Evolutionary conservation across 306 rosid genomes (phyloP).

Genomic region (Prosopis cineraria): DNA sequence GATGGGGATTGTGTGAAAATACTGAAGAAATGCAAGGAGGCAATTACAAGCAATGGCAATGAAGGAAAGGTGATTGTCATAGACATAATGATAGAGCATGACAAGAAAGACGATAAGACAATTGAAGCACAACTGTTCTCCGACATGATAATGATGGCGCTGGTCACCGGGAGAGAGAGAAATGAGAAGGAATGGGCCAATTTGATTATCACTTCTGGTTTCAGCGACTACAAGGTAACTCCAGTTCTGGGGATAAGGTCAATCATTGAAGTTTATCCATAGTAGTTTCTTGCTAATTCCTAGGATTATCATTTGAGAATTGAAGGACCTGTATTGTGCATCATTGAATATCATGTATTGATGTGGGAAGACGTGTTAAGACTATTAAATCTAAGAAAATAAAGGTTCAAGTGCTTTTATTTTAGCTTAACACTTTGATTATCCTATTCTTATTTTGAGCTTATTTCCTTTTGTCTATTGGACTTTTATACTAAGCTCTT

Average conservation of each 20-base stretch:
- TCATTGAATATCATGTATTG: neutral
- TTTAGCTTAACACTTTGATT: too few species aligned
- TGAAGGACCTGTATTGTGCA: neutral
- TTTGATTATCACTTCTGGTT: conserved; percentile 28
- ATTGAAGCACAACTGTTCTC: neutral
- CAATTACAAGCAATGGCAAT: conserved; percentile 20
- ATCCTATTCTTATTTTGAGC: too few species aligned
- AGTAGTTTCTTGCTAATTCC: neutral
- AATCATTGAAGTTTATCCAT: conserved; percentile 34
- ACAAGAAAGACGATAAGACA: neutral
- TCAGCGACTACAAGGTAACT: conserved; percentile 29
- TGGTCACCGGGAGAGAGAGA: conserved; percentile 31
- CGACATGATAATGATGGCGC: conserved; percentile 39
- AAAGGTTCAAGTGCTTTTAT: too few species aligned
- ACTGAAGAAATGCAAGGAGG: conserved; percentile 40
- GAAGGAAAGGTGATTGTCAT: neutral
- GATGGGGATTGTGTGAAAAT: conserved; percentile 43
- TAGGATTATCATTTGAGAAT: neutral
- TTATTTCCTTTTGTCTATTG: too few species aligned
- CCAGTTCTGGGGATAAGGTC: conserved; percentile 44
- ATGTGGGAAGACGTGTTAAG: too few species aligned
- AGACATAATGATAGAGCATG: neutral
- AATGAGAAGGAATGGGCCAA: conserved; percentile 36
- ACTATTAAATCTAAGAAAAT: too few species aligned
- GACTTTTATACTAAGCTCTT: too few species aligned